Evolutionary conservation across 1,284 basidiomycete genomes (phyloP).

Genomic region (Neolentinus lepideus): DNA sequence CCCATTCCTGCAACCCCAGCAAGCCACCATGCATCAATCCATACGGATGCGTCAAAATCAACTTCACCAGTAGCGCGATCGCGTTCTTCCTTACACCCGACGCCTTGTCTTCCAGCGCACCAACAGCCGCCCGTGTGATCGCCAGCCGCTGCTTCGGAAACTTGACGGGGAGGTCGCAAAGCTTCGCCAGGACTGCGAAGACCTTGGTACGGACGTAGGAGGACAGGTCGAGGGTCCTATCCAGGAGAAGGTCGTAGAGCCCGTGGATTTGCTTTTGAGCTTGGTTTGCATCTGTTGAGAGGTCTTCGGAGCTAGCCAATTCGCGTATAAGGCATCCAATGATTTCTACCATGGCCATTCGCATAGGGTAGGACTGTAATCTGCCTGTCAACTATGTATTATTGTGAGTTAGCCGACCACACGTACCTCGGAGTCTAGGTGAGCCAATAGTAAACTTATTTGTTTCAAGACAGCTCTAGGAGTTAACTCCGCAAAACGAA

Average conservation of each 20-base stretch:
- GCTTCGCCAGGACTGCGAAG: conserved; percentile 67
- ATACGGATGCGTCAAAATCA: conserved; percentile 90
- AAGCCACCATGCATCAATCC: conserved; percentile 81
- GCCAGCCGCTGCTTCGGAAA: conserved; percentile 84
- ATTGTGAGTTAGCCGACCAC: neutral
- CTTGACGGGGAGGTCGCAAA: conserved; percentile 70
- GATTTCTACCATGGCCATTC: conserved; percentile 87
- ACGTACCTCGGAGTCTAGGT: conserved; percentile 87
- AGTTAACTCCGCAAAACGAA: conserved; percentile 76
- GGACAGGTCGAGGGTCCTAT: conserved; percentile 84
- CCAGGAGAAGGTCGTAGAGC: conserved; percentile 81
- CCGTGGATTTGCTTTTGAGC: conserved; percentile 78
- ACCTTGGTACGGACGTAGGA: conserved; percentile 91
- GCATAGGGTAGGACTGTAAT: conserved; percentile 86
- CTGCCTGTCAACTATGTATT: neutral
- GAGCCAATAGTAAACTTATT: conserved; percentile 77
- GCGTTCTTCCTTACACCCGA: conserved; percentile 84
- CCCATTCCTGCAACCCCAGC: conserved; percentile 71
- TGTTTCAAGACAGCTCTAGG: conserved; percentile 88
- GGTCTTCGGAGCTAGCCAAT: conserved; percentile 54
- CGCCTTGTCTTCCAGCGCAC: conserved; percentile 86
- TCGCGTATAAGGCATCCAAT: conserved; percentile 79
- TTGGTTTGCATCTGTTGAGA: conserved; percentile 48
- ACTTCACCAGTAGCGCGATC: conserved; percentile 69
- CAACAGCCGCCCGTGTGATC: conserved; percentile 72